Conservation (phyloP, 75 land plant species). For the Azolla pinnata region DNA sequence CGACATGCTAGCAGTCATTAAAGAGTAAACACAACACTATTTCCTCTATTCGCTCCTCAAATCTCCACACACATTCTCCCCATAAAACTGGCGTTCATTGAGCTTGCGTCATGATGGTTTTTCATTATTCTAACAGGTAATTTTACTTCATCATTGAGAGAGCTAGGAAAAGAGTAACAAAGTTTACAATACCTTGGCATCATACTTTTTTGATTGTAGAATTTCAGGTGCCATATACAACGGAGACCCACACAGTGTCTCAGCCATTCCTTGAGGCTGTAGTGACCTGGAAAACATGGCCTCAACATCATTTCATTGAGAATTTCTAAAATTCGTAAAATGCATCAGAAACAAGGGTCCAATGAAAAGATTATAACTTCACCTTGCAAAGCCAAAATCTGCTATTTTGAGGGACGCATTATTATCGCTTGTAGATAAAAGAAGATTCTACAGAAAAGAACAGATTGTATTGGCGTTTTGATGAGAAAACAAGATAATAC, state of each 20-base stretch:
- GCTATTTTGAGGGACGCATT: constrained; percentile 84
- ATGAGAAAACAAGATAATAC: too few species aligned
- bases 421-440: constrained; percentile 58
- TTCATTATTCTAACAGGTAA: too few species aligned
- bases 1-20: too few species aligned
- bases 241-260: constrained; percentile 97
- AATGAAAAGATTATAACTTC: constrained; percentile 2
- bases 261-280: constrained; percentile 88
- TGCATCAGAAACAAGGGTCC: not conserved
- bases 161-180: not conserved
- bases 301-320: too few species aligned
- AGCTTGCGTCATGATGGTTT: too few species aligned
- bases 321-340: not conserved
- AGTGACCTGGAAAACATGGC: constrained; percentile 42
- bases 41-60: too few species aligned
- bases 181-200: constrained; percentile 91
- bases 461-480: not conserved
- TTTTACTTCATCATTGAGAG: too few species aligned
- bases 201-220: constrained; percentile 85
- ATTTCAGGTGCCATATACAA: constrained; percentile 99
- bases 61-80: too few species aligned
- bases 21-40: too few species aligned
- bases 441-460: constrained; percentile 61
- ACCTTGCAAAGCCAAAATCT: constrained; percentile 99
- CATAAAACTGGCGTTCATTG: too few species aligned